Evolutionary conservation across 2,329 filamentous ascomycete genomes (phyloP), one percentile per base, ranked within the genome.

Genomic region (Keithomyces neogunnii): DNA sequence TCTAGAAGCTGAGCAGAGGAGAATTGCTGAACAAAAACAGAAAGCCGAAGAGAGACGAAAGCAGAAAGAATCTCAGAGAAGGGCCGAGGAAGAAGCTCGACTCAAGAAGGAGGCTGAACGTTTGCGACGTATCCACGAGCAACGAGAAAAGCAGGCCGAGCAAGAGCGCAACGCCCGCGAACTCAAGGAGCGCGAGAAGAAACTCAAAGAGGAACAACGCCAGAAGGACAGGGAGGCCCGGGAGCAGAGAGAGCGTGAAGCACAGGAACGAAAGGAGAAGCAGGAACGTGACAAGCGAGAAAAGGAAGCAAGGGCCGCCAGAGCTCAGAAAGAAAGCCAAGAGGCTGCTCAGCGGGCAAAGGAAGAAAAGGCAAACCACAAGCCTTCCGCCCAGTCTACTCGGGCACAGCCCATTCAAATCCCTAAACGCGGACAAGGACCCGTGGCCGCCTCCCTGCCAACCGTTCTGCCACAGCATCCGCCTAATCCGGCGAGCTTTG

Each of bases 31-130:
- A 69, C 85, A 89, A 63, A 84, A 83, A 59, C 78, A 78, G 58
- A 93, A 85, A 70, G 85, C 85, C 43, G 93, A 99, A 63, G 92
- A 97, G 70, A 92, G 91, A 68, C 83, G 89, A 45, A 89, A 84
- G 73, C 95, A 95, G 72, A 89, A 86, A 62, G 93, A 99, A 63
- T 87, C 88, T 3, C 89, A 95, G 68, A 89, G 85, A 67, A 95
- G 88, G 67, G 87, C 88, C 31, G 89, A 89, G 57, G 93, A 97
- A 62, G 92, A 96, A 62, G 91, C 96, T 60, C 85, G 85, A 48
- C 73, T 85, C 52, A 81, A 84, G 51, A 96, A 90, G 66, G 92
- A 97, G 64, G 85, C 86, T 3, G 92, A 97, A 61, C 88, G 86
- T 63, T 81, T 85, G 64, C 85, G 84, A 55, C 83, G 88, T 47